phyloP scores from a whole-genome alignment of 2,329 filamentous ascomycete species.

The Paraphoma sp. region DNA sequence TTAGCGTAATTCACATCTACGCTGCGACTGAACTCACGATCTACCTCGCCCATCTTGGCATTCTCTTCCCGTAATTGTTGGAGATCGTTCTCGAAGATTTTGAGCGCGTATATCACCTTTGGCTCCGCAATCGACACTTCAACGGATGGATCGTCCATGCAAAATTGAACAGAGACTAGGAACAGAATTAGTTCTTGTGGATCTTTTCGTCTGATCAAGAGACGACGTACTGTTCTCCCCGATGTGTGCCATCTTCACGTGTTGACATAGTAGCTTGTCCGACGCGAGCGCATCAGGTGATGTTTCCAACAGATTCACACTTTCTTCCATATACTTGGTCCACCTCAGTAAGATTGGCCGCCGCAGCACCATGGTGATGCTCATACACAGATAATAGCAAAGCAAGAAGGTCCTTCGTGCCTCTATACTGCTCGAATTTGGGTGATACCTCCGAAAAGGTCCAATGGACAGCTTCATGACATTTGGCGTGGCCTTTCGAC shows the following conservation, averaged over 20 bases:
- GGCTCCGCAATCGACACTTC: conserved; percentile 62
- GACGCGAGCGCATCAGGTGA: conserved; percentile 64
- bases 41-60: conserved; percentile 46
- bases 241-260: conserved; percentile 65
- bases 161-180: conserved; percentile 58
- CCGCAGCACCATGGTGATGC: conserved; percentile 64
- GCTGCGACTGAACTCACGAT: conserved; percentile 32
- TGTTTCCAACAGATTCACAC: conserved; percentile 62
- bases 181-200: too few relatives aligned
- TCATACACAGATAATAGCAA: conserved; percentile 66
- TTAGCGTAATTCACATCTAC: conserved; percentile 4
- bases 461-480: conserved; percentile 45
- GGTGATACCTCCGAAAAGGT: conserved; percentile 41
- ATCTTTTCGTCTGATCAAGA: too few relatives aligned
- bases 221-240: conserved; percentile 55
- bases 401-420: conserved; percentile 65
- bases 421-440: conserved; percentile 62
- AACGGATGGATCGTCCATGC: conserved; percentile 61
- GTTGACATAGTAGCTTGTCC: conserved; percentile 63
- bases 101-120: conserved; percentile 62
- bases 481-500: conserved; percentile 59
- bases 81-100: conserved; percentile 62
- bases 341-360: conserved; percentile 66
- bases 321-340: conserved; percentile 69
- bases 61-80: conserved; percentile 40